Conservation (phyloP, 1,284 basidiomycete species). For the Uromyces viciae-fabae region DNA sequence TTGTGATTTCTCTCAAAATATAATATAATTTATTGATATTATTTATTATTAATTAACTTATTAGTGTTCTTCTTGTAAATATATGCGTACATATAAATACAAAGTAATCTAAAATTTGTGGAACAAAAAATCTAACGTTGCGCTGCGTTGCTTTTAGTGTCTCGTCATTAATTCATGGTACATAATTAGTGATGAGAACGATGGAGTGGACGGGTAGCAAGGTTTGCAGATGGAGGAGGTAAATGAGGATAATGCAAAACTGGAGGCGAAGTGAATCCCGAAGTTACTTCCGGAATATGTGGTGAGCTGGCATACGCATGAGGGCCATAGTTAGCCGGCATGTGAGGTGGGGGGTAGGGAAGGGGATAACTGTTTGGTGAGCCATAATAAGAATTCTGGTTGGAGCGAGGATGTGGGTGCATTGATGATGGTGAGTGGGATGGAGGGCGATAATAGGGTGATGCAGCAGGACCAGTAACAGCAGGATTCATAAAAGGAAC, state of each 20-base stretch:
- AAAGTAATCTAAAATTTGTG: not conserved
- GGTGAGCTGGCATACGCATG: constrained; percentile 15
- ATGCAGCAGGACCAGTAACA: not conserved
- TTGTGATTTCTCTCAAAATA: not conserved
- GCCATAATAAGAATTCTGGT: constrained; percentile 10
- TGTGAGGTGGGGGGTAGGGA: not conserved
- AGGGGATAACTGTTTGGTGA: constrained; percentile 20
- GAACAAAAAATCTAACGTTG: not conserved
- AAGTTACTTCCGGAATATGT: constrained; percentile 12
- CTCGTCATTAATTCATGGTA: no score
- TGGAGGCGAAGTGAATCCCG: not conserved
- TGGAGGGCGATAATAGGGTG: constrained; percentile 27
- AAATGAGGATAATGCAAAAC: not conserved
- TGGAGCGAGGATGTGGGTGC: not conserved
- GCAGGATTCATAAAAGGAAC: not conserved
- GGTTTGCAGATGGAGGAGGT: not conserved
- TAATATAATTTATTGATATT: not conserved
- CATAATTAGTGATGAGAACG: constrained; percentile 1
- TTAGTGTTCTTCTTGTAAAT: no score
- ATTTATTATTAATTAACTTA: no score
- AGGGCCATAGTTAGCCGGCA: constrained; percentile 4
- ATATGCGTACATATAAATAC: not conserved
- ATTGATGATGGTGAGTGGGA: constrained; percentile 29
- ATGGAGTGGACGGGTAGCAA: not conserved
- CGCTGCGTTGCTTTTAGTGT: no score